phyloP scores from a whole-genome alignment of 129 eudicot species.

The Deinandra increscens region DNA sequence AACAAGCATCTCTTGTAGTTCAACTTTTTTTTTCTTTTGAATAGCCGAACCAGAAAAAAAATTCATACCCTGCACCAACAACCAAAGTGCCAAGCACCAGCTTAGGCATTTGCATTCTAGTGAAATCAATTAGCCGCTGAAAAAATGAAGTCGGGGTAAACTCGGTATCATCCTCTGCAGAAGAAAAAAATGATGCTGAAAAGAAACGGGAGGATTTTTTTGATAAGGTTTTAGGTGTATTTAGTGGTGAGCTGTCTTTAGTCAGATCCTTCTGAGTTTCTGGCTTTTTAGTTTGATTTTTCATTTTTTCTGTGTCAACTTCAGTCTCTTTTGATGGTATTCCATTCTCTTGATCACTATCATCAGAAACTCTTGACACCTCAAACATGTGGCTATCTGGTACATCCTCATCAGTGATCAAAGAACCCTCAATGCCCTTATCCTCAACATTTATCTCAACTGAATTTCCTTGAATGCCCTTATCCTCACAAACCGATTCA shows the following conservation, averaged over 20 bases:
- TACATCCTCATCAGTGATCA: slow-evolving; percentile 34
- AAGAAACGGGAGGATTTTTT: slow-evolving; percentile 97
- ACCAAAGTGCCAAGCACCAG: slow-evolving; percentile 69
- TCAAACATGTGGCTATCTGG: slow-evolving; percentile 38
- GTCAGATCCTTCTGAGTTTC: slow-evolving; percentile 66
- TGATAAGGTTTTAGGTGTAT: slow-evolving; percentile 65
- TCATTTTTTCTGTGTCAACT: slow-evolving; percentile 61
- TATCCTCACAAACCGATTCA: slow-evolving; percentile 41
- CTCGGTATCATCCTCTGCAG: slow-evolving; percentile 71
- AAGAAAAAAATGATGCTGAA: slow-evolving; percentile 96
- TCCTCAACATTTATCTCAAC: slow-evolving; percentile 41
- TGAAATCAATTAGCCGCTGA: slow-evolving; percentile 60
- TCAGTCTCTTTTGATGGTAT: slow-evolving; percentile 50
- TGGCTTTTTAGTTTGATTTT: slow-evolving; percentile 56
- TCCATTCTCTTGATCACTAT: slow-evolving; percentile 58
- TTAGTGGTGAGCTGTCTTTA: slow-evolving; percentile 59
- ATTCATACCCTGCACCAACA: slow-evolving; percentile 78
- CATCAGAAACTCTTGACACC: slow-evolving; percentile 43
- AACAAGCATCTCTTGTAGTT: slow-evolving; percentile 5
- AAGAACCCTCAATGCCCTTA: slow-evolving; percentile 31
- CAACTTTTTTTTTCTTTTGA: slow-evolving; percentile 1
- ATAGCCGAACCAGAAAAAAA: slow-evolving; percentile 12
- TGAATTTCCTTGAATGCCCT: slow-evolving; percentile 34
- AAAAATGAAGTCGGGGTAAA: slow-evolving; percentile 69
- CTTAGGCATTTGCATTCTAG: slow-evolving; percentile 72